Conservation (phyloP, 257 asterid species). For the Plectranthus barbatus region DNA sequence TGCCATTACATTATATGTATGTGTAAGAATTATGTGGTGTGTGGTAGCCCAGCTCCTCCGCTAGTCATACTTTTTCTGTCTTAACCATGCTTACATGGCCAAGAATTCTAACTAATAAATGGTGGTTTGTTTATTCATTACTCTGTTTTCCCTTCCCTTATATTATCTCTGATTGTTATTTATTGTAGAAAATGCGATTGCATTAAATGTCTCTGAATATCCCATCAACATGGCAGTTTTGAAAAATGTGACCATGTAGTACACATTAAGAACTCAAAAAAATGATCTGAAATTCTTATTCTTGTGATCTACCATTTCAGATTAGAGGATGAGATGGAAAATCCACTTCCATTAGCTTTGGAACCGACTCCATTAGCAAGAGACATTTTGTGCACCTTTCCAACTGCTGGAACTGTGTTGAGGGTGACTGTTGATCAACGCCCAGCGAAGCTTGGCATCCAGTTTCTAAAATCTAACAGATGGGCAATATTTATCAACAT, state of each 20-base stretch:
- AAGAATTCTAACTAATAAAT: neutral
- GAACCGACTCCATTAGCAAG: slow-evolving; percentile 52
- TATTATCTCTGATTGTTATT: neutral
- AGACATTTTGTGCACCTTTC: slow-evolving; percentile 57
- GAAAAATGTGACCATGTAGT: neutral
- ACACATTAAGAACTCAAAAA: neutral
- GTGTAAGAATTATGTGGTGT: neutral
- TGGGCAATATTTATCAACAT: slow-evolving; percentile 58
- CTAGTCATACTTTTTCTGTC: no score
- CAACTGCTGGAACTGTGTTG: slow-evolving; percentile 68
- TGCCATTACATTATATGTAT: neutral
- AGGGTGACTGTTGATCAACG: slow-evolving; percentile 45
- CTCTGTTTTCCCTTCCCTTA: neutral
- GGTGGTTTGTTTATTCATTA: neutral
- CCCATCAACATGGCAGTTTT: neutral
- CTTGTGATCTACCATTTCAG: slow-evolving; percentile 30
- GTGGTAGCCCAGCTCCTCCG: neutral
- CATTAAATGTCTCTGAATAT: neutral
- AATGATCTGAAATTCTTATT: neutral
- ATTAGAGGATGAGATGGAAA: slow-evolving; percentile 56
- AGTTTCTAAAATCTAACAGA: slow-evolving; percentile 40
- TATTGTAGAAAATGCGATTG: neutral
- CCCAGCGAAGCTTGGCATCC: slow-evolving; percentile 36
- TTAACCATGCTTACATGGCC: neutral
- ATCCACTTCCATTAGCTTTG: slow-evolving; percentile 58